Base-by-base conservation (phyloP, 202 grass and related monocot genomes). In the Elaeis oleifera region DNA sequence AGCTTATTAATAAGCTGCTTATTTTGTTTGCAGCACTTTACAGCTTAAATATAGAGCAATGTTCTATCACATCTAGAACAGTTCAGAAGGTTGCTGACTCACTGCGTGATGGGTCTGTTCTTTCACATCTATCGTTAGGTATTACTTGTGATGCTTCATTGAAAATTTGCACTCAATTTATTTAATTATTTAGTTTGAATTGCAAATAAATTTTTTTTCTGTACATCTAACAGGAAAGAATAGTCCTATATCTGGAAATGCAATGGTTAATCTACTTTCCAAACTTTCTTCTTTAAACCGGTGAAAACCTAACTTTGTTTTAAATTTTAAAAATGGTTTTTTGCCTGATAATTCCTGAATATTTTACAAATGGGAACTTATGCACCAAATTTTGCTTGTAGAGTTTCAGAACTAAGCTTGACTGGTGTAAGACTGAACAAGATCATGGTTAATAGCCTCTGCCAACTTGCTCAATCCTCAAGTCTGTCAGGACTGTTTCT, bases 61-160 rank as follows among this genome's bases (percentile, higher is more conserved):
- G 92, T 54, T 89, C 80, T 72, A 89, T 97, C 68, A 92, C 84
- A 32, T 92, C 92, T 71, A 86, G 79, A 91, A 91, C 88, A 80
- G 61, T 97, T 74, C 81, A 97, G 75, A 97, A 88, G 77, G 77
- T 97, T 68, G 61, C 88, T 63, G 88, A 91, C 75, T 88, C 82
- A 79, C 39, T 97, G 16, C 63, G 83, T 75, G 68, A 85, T 76
- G 88, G 51, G 16, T 92, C 84, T 56, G 82, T 81, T 54, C 84
- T 97, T 79, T 92, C 92, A 67, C 84, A 97, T 83, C 88, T 97
- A 32, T 97, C 84, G 52, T 66, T 97, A 84, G 92, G 92, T 97
- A 83, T 65, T 76, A 21, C 27, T 17, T 72, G 28, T 72, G 57
- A 22, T 19, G 25, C 59, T 68, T 36, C 63, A 49, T 44, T 18